Percentiles rank a stretch among this genome's conserved stretches.
These are phyloP conservation scores for Tulasnella sp. DNA, from an alignment of 768 basidiomycete species.

Conservation along the genomic window DNA sequence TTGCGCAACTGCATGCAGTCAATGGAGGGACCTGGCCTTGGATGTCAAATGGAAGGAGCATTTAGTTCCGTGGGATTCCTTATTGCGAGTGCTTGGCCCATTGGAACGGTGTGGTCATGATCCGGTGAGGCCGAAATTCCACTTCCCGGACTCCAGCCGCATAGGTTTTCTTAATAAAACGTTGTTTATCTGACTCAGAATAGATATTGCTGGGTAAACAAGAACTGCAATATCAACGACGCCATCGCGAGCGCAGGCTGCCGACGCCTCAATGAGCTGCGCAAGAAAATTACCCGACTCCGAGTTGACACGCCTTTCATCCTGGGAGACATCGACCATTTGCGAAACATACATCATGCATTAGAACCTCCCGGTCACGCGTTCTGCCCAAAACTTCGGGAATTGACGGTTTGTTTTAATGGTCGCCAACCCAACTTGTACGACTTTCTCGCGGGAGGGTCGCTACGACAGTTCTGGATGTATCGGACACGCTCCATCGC, in stretches of 20 bases:
- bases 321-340: neutral
- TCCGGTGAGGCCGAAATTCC: neutral
- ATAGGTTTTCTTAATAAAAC: neutral
- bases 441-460: neutral
- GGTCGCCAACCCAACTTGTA: neutral
- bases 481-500: accelerated
- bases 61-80: neutral
- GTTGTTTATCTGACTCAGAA: neutral
- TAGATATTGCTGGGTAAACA: no score
- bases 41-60: constrained; percentile 9
- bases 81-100: neutral
- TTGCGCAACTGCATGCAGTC: neutral
- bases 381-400: neutral
- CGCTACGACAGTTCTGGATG: neutral
- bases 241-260: neutral
- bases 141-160: no score
- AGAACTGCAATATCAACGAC: neutral
- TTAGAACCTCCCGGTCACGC: neutral
- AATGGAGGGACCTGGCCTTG: neutral
- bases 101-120: neutral
- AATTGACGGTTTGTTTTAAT: no score
- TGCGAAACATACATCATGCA: neutral
- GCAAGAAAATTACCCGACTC: neutral
- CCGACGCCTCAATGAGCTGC: neutral
- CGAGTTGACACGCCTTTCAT: neutral